Conservation (phyloP, 768 basidiomycete species). For the Russula earlei region DNA sequence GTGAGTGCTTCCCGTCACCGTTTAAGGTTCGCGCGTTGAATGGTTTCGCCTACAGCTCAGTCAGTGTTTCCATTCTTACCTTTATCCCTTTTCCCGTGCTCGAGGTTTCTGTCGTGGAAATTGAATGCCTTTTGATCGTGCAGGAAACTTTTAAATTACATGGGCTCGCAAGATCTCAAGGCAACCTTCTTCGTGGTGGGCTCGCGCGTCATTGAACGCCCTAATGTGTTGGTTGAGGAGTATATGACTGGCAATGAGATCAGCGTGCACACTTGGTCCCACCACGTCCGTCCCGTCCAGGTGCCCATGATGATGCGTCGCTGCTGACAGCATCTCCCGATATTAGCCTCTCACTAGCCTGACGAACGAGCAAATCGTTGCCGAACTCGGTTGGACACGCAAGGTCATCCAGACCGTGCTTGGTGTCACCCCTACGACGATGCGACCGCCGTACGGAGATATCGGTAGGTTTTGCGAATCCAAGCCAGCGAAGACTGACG, state of each 20-base stretch:
- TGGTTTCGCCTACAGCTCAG: slow-evolving; percentile 34
- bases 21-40: background rate
- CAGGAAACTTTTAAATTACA: slow-evolving; percentile 64
- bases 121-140: background rate
- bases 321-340: slow-evolving; percentile 19
- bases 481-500: background rate
- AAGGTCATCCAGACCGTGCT: slow-evolving; percentile 70
- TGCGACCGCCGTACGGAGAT: slow-evolving; percentile 79
- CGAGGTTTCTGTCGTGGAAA: background rate
- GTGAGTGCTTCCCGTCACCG: slow-evolving; percentile 34
- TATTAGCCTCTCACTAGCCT: slow-evolving; percentile 57
- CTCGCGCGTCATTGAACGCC: slow-evolving; percentile 73
- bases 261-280: slow-evolving; percentile 88
- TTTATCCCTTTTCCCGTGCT: background rate
- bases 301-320: slow-evolving; percentile 22
- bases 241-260: slow-evolving; percentile 77
- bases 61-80: slow-evolving; percentile 25
- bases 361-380: slow-evolving; percentile 78
- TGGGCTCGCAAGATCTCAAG: slow-evolving; percentile 48
- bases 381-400: slow-evolving; percentile 89
- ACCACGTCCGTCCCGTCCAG: slow-evolving; percentile 37
- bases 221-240: slow-evolving; percentile 65
- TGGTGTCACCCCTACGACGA: slow-evolving; percentile 67
- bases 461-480: slow-evolving; percentile 36
- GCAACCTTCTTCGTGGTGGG: slow-evolving; percentile 92